Base-by-base conservation (phyloP, 495 filamentous ascomycete genomes). In the Aspergillus steynii region DNA sequence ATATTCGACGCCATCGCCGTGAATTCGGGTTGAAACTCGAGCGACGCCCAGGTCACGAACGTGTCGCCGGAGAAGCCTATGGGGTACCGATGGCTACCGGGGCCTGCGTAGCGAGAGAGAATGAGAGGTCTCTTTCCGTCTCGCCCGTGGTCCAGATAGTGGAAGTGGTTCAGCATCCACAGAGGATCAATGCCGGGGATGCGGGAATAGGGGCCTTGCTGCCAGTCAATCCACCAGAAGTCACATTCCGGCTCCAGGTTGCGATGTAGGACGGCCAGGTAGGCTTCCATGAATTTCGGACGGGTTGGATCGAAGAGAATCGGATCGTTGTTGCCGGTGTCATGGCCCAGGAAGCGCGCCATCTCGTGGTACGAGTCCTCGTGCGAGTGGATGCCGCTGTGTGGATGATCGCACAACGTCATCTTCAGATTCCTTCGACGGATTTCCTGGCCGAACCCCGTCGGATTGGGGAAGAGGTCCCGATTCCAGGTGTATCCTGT, bases 221-320 rank as follows among this genome's bases (percentile, higher is more conserved):
- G 85, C 85, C 85, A 87, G 70, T 87, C 84, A 32, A 85, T 72
- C 85, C 85, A 87, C 83, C 82, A 86, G 37, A 87, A 81, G 62
- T 86, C 83, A 27, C 79, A 63, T 26, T 80, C 61, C 15, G 74
- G 68, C 60, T 86, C 84, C 29, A 85, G 69, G 3, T 63, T 58
- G 5, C 76, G 69, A 56, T 85, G 83, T 10, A 87, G 71, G 3
- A 86, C 76, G 50, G 82, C 77, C 62, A 86, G 81, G 67, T 80
- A 87, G 2, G 82, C 85, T 42, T 85, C 76, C n/a, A 83, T 60
- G 67, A 86, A 87, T 26, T 70, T 65, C 1, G 70, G 72, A 58
- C 80, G 74, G 29, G 76, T 78, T 28, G 77, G 76, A 62, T 88
- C 83, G 49, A 88, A 88, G 5, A 69, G 60, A 14, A 83, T 83